Evolutionary conservation across 768 basidiomycete genomes (phyloP).

Genomic region (Scleroderma citrinum): DNA sequence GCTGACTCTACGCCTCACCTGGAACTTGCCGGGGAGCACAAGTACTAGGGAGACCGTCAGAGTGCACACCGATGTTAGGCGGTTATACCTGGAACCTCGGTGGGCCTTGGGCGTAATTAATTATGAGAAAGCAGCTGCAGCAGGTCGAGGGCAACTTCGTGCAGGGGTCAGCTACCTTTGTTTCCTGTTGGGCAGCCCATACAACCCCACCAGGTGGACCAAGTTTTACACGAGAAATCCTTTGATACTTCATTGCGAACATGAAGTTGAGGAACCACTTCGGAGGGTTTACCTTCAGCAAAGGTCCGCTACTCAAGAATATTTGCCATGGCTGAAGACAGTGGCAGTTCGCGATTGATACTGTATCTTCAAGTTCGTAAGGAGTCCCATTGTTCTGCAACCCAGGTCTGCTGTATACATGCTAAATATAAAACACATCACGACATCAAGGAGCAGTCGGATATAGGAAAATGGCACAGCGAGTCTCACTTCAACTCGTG

Average conservation of each 20-base stretch:
- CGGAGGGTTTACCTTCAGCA: not conserved
- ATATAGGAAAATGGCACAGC: too few relatives aligned
- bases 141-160: not conserved
- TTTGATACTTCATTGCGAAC: not conserved
- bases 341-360: not conserved
- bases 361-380: not conserved
- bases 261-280: not conserved
- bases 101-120: conserved; percentile 1
- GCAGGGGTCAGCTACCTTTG: not conserved
- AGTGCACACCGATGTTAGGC: not conserved
- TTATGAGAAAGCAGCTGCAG: not conserved
- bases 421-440: too few relatives aligned
- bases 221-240: not conserved
- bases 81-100: not conserved
- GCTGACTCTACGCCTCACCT: not conserved
- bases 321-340: not conserved
- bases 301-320: not conserved
- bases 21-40: not conserved
- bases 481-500: too few relatives aligned
- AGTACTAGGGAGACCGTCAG: not conserved
- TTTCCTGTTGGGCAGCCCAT: not conserved
- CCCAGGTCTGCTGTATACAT: too few relatives aligned
- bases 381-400: too few relatives aligned
- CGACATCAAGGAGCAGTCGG: too few relatives aligned
- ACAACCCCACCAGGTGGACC: not conserved